These are phyloP conservation scores for Fistulinella prunicolor DNA, from an alignment of 768 basidiomycete species.

Conservation along the genomic window DNA sequence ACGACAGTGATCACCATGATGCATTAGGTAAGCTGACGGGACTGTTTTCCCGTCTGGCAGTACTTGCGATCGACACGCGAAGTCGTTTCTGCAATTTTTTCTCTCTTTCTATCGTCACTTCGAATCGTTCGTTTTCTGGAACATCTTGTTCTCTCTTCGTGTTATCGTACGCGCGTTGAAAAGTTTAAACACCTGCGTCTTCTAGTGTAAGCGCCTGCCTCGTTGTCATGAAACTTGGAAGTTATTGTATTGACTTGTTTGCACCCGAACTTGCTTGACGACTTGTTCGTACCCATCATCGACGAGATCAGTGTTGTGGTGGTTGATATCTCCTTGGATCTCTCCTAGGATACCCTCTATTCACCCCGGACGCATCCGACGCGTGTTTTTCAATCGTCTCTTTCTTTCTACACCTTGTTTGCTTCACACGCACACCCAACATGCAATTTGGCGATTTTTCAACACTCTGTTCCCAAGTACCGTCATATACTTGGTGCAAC, in stretches of 20 bases:
- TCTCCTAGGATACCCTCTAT: conserved; percentile 13
- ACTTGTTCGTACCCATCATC: conserved; percentile 24
- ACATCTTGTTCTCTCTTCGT: neutral
- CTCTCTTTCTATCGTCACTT: neutral
- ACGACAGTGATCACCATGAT: no score
- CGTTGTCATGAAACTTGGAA: conserved; percentile 18
- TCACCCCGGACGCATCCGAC: conserved; percentile 4
- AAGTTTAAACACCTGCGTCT: neutral
- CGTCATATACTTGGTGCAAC: conserved; percentile 91
- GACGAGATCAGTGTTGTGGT: conserved; percentile 17
- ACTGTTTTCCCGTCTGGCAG: no score
- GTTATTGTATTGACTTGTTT: conserved; percentile 35
- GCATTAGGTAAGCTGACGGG: no score
- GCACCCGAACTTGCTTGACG: conserved; percentile 24
- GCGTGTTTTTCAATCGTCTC: neutral
- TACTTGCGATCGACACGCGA: no score
- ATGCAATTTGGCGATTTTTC: conserved; percentile 76
- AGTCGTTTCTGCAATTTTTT: neutral
- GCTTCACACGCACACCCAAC: conserved; percentile 4
- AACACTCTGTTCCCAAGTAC: conserved; percentile 61
- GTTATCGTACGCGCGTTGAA: neutral
- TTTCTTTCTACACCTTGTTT: neutral
- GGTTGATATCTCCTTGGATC: conserved; percentile 19
- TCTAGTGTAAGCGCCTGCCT: conserved; percentile 20
- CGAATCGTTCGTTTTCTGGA: neutral